phyloP scores from a whole-genome alignment of 2,329 filamentous ascomycete species.

The Phyllosticta citribraziliensis region DNA sequence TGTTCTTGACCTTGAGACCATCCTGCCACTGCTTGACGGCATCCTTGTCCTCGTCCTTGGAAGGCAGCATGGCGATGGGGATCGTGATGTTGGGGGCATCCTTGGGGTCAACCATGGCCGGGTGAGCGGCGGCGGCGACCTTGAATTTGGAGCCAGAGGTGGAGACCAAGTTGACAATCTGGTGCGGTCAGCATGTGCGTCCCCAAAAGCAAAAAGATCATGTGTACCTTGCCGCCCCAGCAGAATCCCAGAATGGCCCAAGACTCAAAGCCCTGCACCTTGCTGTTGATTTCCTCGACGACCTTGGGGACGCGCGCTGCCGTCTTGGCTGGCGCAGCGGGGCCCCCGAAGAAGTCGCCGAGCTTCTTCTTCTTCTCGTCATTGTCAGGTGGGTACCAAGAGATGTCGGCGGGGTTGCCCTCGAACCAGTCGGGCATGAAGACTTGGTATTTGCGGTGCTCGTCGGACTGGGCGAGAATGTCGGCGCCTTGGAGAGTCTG shows the following conservation, averaged over 20 bases:
- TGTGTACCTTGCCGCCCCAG: constrained; percentile 42
- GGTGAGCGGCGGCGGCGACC: constrained; percentile 46
- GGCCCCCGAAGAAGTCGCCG: constrained; percentile 48
- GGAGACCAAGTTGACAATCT: constrained; percentile 48
- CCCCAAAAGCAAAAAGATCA: not conserved
- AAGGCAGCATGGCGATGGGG: constrained; percentile 48
- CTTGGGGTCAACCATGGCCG: constrained; percentile 50
- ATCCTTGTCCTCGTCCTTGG: constrained; percentile 45
- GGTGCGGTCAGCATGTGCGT: constrained; percentile 7
- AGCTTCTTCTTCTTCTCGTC: constrained; percentile 52
- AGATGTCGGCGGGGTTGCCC: constrained; percentile 57
- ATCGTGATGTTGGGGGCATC: constrained; percentile 48
- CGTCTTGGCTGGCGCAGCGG: constrained; percentile 48
- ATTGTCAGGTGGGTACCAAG: constrained; percentile 51
- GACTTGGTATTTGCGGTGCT: constrained; percentile 66
- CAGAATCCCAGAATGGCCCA: constrained; percentile 55
- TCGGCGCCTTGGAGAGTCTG: constrained; percentile 56
- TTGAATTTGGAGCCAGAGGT: constrained; percentile 46
- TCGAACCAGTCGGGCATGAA: constrained; percentile 91
- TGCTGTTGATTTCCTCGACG: constrained; percentile 43
- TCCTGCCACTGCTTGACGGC: constrained; percentile 42
- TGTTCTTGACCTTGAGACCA: constrained; percentile 36
- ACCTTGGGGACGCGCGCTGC: constrained; percentile 46
- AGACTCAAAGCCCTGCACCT: constrained; percentile 35
- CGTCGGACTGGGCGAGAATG: constrained; percentile 51